A percentile compares a stretch with the other conserved stretches of the same genome.
phyloP scores from a whole-genome alignment of 805 yeast species.

The Yamadazyma olivae region DNA sequence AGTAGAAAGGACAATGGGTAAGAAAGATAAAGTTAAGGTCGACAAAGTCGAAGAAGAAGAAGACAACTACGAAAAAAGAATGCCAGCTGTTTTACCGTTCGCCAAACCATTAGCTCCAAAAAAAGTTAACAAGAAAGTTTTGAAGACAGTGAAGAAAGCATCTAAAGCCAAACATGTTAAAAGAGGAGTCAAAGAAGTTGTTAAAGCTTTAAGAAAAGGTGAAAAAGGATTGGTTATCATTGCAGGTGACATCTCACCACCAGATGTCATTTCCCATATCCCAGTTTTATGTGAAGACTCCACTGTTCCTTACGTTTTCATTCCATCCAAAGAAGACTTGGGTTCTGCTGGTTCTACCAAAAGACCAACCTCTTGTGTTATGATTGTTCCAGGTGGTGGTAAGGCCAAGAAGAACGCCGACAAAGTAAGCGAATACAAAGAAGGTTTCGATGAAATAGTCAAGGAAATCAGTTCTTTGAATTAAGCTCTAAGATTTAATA shows the following conservation, averaged over 20 bases:
- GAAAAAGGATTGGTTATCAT: constrained; percentile 94
- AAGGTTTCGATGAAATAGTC: constrained; percentile 87
- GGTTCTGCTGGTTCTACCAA: constrained; percentile 99
- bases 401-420: constrained; percentile 72
- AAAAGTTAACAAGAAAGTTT: constrained; percentile 90
- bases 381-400: constrained; percentile 96
- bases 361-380: constrained; percentile 97
- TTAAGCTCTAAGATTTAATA: constrained; percentile 4
- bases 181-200: constrained; percentile 98
- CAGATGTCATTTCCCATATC: constrained; percentile 94
- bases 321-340: constrained; percentile 96
- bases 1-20: constrained; percentile 30
- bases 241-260: constrained; percentile 98
- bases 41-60: constrained; percentile 44
- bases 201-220: constrained; percentile 95
- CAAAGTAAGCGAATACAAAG: constrained; percentile 81
- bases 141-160: constrained; percentile 95
- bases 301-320: constrained; percentile 85
- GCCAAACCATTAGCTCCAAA: constrained; percentile 95
- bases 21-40: constrained; percentile 46
- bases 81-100: constrained; percentile 87
- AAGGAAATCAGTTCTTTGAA: constrained; percentile 69
- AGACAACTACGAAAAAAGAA: constrained; percentile 88
- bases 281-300: constrained; percentile 97
- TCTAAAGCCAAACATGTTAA: constrained; percentile 97